phyloP scores from a whole-genome alignment of 108 stramenopile genomes.

The Skeletonema marinoi region DNA sequence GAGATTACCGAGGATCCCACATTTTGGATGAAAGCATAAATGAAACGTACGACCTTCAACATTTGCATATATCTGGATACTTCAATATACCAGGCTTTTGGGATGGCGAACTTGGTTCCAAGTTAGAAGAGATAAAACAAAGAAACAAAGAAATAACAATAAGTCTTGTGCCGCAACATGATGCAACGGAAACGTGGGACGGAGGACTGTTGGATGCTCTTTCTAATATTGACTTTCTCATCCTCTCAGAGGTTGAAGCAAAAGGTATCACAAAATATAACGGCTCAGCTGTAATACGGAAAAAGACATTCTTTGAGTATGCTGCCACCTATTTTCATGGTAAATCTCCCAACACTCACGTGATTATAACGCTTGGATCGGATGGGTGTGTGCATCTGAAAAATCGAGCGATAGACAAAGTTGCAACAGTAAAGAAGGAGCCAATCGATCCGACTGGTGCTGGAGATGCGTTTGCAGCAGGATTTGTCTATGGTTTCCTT shows the following conservation, averaged over 20 bases:
- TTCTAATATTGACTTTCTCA: conserved; percentile 59
- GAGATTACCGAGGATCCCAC: conserved; percentile 57
- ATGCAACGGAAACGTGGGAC: conserved; percentile 75
- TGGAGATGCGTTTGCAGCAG: conserved; percentile 82
- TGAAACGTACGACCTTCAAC: conserved; percentile 20
- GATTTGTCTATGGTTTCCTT: conserved; percentile 70
- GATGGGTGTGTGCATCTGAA: conserved; percentile 63
- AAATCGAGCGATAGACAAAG: conserved; percentile 34
- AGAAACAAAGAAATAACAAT: conserved; percentile 35
- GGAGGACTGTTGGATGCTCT: conserved; percentile 65
- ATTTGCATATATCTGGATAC: conserved; percentile 76
- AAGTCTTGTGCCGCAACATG: conserved; percentile 75
- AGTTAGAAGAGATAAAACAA: conserved; percentile 33
- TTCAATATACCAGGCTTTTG: conserved; percentile 72
- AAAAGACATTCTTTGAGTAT: conserved; percentile 9
- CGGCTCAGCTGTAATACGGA: not conserved
- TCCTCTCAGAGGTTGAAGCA: conserved; percentile 55
- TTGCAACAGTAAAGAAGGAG: conserved; percentile 32
- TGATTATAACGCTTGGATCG: conserved; percentile 67
- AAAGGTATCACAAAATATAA: conserved; percentile 33
- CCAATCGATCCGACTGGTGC: conserved; percentile 81
- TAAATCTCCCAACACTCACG: conserved; percentile 36
- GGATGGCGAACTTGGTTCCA: conserved; percentile 52
- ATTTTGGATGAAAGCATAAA: conserved; percentile 36
- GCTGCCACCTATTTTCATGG: conserved; percentile 49